phyloP scores from a whole-genome alignment of 2,329 filamentous ascomycete species.

The Aureobasidium namibiae region DNA sequence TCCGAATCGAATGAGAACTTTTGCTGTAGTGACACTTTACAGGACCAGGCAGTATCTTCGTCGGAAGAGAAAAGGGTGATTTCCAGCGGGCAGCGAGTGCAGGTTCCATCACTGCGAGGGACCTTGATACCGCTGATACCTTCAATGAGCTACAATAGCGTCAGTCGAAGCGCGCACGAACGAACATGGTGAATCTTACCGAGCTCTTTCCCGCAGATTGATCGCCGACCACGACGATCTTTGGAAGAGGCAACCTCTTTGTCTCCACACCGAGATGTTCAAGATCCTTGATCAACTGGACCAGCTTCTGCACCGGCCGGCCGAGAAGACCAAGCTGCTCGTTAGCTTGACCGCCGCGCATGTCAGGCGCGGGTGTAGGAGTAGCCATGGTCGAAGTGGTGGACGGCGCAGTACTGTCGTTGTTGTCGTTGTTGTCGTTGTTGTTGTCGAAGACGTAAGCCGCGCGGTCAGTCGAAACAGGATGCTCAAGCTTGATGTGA shows the following conservation, averaged over 20 bases:
- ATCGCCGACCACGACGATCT: constrained; percentile 76
- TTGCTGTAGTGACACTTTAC: constrained; percentile 56
- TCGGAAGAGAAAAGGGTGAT: constrained; percentile 58
- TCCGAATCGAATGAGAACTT: constrained; percentile 49
- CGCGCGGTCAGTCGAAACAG: neutral
- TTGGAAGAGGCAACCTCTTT: constrained; percentile 58
- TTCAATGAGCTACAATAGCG: constrained; percentile 30
- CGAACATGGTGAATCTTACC: constrained; percentile 46
- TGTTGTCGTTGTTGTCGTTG: no score
- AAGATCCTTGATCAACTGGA: constrained; percentile 59
- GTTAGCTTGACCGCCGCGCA: neutral
- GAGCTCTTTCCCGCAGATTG: constrained; percentile 79
- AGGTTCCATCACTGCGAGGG: constrained; percentile 62
- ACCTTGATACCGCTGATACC: constrained; percentile 56
- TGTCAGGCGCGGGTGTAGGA: neutral
- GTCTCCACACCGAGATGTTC: constrained; percentile 66
- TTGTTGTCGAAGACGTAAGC: neutral
- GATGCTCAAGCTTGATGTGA: neutral
- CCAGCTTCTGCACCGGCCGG: constrained; percentile 54
- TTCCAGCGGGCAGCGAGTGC: constrained; percentile 71
- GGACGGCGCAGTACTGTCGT: neutral
- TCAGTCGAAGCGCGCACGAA: neutral
- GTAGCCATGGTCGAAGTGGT: neutral
- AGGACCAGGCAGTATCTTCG: constrained; percentile 48
- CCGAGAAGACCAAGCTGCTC: constrained; percentile 45